A percentile compares a stretch with the other conserved stretches of the same genome.
Conservation (phyloP, 2,329 filamentous ascomycete species). For the Aspergillus niger region DNA sequence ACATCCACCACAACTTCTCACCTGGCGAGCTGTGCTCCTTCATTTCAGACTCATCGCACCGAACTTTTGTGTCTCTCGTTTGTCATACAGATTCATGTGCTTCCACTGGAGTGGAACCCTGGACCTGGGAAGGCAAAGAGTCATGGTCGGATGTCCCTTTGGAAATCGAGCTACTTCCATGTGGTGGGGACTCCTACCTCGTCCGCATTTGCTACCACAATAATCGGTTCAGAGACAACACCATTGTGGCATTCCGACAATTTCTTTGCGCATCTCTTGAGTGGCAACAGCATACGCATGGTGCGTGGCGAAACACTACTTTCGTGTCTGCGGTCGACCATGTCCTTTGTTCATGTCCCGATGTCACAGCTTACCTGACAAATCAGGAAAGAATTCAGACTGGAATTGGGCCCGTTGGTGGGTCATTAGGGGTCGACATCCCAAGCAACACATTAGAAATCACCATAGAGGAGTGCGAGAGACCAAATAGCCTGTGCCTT, state of each 20-base stretch:
- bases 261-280: neutral
- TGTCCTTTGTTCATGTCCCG: neutral
- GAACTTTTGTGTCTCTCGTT: neutral
- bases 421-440: no score
- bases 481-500: no score
- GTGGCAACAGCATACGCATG: neutral
- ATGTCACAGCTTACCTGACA: neutral
- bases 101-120: neutral
- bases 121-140: neutral
- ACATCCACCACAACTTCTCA: slow-evolving; percentile 3
- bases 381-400: neutral
- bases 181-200: neutral
- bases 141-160: neutral
- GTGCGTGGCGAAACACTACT: neutral
- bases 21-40: neutral
- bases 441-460: neutral
- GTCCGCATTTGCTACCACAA: neutral
- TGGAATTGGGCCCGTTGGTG: no score
- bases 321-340: neutral
- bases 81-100: neutral
- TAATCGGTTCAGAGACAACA: neutral
- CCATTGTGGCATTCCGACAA: neutral
- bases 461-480: neutral
- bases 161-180: neutral
- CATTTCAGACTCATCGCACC: neutral